Base-by-base conservation (phyloP, 371 early-diverging fungal genomes). In the Synchytrium microbalum region DNA sequence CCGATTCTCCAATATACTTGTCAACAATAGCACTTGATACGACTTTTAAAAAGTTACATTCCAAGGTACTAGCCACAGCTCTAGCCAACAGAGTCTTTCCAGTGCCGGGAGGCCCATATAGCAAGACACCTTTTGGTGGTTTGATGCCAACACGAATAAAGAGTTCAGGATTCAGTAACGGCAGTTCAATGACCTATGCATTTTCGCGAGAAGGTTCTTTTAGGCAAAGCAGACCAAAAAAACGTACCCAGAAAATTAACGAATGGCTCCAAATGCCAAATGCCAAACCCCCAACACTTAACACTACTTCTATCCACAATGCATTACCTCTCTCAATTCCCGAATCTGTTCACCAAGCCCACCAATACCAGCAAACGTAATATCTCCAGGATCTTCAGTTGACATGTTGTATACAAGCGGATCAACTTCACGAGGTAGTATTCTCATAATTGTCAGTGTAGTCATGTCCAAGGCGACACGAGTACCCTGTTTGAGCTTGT, bases 391-490 rank as follows among this genome's bases (percentile, higher is more conserved):
- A 72, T 97, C 96, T 76, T 98, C 98, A 65, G 90, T 87, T 23
- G 93, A 90, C 99, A 99, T 99, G 77, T 93, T 97, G 82, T 97
- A 98, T 55, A 99, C 98, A 65, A 95, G 83, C 28, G 99, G 99
- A 79, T 99, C 99, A 3, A 99, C 99, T 74, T 99, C 99, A 55
- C 98, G 85, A 29, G 99, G 99, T 54, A 99, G 83, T 70, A 94
- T 87, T 53, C 96, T 86, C 99, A 99, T 99, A 66, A 99, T 99
- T 19, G 99, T 99, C 59, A 99, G 82, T 1, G 99, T 99, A 24
- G 99, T 99, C 89, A 99, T 98, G 77, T 99, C 99, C 59, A 99
- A 83, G 14, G 99, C 91, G 10, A 99, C 99, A 55, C 99, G 91
- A 59, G 93, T 86, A 14, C 98, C 97, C 66, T 90, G 89, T 69